phyloP scores from a whole-genome alignment of 371 early-diverging fungal species.

The Dichotomocladium elegans region DNA sequence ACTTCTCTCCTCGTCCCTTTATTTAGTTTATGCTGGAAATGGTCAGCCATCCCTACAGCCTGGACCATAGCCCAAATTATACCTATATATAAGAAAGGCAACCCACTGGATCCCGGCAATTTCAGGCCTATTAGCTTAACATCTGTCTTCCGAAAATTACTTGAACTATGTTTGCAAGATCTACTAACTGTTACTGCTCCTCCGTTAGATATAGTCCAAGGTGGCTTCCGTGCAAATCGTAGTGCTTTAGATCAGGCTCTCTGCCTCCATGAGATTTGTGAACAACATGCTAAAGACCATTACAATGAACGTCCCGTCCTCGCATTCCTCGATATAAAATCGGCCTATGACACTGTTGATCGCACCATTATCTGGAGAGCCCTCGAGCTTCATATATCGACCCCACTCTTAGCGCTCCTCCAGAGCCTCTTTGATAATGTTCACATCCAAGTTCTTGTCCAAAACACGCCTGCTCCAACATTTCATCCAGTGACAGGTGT shows the following conservation, averaged over 20 bases:
- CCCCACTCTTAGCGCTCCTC: conserved; percentile 3
- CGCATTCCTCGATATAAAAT: conserved; percentile 25
- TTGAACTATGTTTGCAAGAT: conserved; percentile 2
- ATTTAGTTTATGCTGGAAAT: conserved; percentile 3
- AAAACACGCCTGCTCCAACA: too few species aligned
- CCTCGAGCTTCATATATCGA: conserved; percentile 13
- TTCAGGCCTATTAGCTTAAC: too few species aligned
- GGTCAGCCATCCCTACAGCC: conserved; percentile 17
- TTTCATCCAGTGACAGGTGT: too few species aligned
- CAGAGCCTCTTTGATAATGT: conserved; percentile 18
- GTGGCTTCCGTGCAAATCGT: conserved; percentile 24
- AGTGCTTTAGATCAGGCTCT: too few species aligned
- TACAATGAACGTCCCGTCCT: too few species aligned
- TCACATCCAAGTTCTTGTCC: conserved; percentile 6
- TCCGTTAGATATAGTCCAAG: conserved; percentile 27
- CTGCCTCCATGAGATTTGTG: conserved; percentile 16
- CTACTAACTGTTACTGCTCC: neutral
- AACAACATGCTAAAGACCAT: neutral
- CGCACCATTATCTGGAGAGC: too few species aligned
- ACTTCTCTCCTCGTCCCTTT: neutral
- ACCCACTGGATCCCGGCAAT: too few species aligned
- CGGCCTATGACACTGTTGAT: conserved; percentile 31
- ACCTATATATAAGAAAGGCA: too few species aligned
- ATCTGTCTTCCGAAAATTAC: too few species aligned
- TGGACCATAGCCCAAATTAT: conserved; percentile 11